Percentiles rank a stretch among this genome's conserved stretches.
Evolutionary conservation across 164 flowering plant species (phyloP).

Genomic region (Vitis riparia): DNA sequence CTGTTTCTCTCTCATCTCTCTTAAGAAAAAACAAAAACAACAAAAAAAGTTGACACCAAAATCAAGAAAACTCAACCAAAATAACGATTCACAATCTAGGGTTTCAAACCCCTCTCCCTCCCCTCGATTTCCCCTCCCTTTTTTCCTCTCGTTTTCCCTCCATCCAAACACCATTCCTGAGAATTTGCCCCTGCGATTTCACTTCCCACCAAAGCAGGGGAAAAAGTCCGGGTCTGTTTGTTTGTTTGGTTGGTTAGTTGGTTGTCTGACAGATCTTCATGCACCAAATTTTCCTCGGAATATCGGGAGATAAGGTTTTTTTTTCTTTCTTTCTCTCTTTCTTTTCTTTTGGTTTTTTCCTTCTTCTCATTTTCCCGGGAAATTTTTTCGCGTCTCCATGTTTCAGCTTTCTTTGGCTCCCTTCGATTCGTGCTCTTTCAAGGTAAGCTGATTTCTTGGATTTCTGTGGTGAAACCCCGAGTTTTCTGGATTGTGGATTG

Average conservation of each 20-base stretch:
- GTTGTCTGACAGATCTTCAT: too few species aligned
- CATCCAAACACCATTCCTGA: constrained; percentile 17
- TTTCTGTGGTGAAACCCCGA: background rate
- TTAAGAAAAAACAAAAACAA: too few species aligned
- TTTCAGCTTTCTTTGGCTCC: background rate
- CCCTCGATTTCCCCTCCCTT: background rate
- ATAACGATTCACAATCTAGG: constrained; percentile 5
- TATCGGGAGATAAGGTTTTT: too few species aligned
- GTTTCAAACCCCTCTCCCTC: constrained; percentile 11
- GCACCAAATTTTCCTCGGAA: too few species aligned
- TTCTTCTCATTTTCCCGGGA: constrained; percentile 14
- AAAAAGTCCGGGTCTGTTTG: too few species aligned
- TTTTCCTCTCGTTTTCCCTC: constrained; percentile 15
- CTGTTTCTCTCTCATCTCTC: too few species aligned
- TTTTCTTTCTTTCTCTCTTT: background rate
- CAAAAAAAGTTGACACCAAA: too few species aligned
- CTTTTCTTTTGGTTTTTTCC: background rate
- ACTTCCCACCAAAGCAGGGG: too few species aligned
- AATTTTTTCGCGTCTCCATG: background rate
- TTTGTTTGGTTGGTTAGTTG: background rate
- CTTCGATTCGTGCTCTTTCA: background rate
- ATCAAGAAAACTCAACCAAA: too few species aligned
- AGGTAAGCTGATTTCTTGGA: background rate
- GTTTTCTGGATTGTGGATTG: background rate
- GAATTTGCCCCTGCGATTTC: background rate